Evolutionary conservation across 2,329 filamentous ascomycete genomes (phyloP), one percentile per base, ranked within the genome.

Genomic region (Neopestalotiopsis clavispora): DNA sequence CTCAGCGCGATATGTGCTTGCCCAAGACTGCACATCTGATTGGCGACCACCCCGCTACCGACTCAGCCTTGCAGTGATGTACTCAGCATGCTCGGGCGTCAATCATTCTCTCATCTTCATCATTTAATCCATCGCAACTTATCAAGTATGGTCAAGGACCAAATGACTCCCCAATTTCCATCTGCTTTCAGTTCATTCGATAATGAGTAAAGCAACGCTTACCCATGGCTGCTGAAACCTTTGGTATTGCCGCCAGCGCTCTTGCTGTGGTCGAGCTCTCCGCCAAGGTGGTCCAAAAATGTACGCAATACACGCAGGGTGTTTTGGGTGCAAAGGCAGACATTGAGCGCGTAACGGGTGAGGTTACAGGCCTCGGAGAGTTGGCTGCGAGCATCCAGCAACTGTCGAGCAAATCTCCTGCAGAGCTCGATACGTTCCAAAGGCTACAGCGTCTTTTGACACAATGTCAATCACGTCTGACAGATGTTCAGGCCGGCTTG

Each of bases 241-340:
- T 83, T 67, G 77, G 76, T 42, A 71, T 74, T 12, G 77, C 76
- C 23, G 76, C 79, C 71, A 82, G 76, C 72, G 73, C 81, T 56
- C 76, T 81, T 60, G 78, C 80, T 61, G 78, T 82, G 45, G 69
- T 81, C 56, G 76, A 83, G 65, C 69, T 83, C 66, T 79, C 80
- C 30, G 75, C 73, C 45, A 82, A 82, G 59, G 70, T 83, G 62
- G 68, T 71, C 14, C 73, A 73, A 62, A 69, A 78, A 9, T 83
- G 79, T 65, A 74, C 73, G 23, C 72, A 80, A 63, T 83, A 83
- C 70, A 80, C 74, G 5, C 71, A 73, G 65, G 73, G 77, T 1
- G 77, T 80, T 52, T 76, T 77, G 68, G 60, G 73, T 64, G 77
- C 78, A 5, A 71, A 74, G 68, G 70, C 73, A 0, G 73, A 80